Evolutionary conservation across 2,329 filamentous ascomycete genomes (phyloP).

Genomic region (Ceratocystis cacaofunesta): DNA sequence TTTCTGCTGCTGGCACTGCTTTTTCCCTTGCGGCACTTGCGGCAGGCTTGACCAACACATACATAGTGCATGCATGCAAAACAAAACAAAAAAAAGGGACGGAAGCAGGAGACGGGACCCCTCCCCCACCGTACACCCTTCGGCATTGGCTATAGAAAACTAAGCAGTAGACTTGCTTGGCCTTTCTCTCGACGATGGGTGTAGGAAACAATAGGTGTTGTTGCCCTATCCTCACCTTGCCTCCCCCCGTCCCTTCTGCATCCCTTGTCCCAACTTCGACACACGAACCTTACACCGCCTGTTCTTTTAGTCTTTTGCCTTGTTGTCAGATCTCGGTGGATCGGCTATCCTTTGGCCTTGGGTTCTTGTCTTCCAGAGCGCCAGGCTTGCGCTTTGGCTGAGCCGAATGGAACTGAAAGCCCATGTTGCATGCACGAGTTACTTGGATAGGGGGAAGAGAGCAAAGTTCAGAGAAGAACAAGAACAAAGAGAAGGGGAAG

Average conservation of each 20-base stretch:
- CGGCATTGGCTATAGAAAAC: background rate
- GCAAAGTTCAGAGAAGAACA: no score
- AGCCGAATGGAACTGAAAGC: background rate
- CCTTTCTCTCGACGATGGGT: no score
- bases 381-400: background rate
- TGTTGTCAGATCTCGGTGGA: background rate
- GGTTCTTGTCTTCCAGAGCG: background rate
- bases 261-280: background rate
- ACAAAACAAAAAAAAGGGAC: background rate
- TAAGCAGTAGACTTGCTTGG: background rate
- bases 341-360: background rate
- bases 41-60: background rate
- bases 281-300: conserved; percentile 1
- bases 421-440: background rate
- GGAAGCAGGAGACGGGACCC: background rate
- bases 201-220: no score
- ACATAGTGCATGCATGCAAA: background rate
- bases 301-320: background rate
- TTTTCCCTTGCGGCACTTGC: no score
- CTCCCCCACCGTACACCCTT: background rate
- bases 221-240: background rate
- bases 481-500: no score
- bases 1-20: background rate
- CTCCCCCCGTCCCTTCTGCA: background rate
- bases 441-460: no score